Base-by-base conservation (phyloP, 1,139 yeast genomes). In the Kodamaea sp. region DNA sequence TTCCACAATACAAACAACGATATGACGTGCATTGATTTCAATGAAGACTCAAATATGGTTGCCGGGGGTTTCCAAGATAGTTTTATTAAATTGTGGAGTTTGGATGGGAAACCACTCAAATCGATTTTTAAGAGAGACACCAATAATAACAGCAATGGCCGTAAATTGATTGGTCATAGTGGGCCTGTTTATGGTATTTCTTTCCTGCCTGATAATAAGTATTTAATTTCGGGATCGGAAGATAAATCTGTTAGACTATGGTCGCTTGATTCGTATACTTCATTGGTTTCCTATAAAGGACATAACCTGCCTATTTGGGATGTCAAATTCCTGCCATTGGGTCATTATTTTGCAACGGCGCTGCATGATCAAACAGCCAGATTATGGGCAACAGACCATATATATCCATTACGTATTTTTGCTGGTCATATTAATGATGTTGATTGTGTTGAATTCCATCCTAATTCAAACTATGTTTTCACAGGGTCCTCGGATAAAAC, bases 231-330 rank as follows among this genome's bases (percentile, higher is more conserved):
- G 0, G 78, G 88, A 5, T 86, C 96, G 1, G 97, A 88, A 55
- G 99, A 94, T 62, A 84, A 85, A 53, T 86, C 97, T 0, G 95
- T 85, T 2, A 71, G 97, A 46, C 66, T 94, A 44, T 94, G 99
- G 99, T 87, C 96, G 1, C 67, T 88, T 57, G 98, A 92, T 55
- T 86, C 97, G 1, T 88, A 79, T 56, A 79, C 94, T 1, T 83
- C 95, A 2, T 71, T 94, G 36, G 98, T 92, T 2, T 78, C 92
- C n/a, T 92, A 92, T 63, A 88, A 87, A 58, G 97, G 97, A 5
- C 99, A 94, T 59, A 88, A 83, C 52, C 95, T 86, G 50, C 97
- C 98, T 1, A 84, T 94, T 24, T 94, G 98, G 98, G 98, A 94
- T 57, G 97, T 92, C 5, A 78, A 85, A 51, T 92, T 89, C 55